Percentiles rank a stretch among this genome's conserved stretches.
Evolutionary conservation across 495 filamentous ascomycete species (phyloP).

Genomic region (Echria macrotheca): DNA sequence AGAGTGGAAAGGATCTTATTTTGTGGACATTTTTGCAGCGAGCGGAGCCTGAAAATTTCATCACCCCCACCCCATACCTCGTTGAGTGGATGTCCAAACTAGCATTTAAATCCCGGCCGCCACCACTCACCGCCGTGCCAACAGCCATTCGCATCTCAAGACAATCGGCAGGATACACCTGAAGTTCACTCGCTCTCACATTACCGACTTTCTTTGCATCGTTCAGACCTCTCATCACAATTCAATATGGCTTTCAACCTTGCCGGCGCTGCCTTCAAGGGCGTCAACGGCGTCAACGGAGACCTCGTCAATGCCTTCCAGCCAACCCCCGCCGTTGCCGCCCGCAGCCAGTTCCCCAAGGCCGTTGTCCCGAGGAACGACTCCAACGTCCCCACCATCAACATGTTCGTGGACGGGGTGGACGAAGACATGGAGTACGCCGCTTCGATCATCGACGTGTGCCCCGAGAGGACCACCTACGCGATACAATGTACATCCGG

Average conservation of each 20-base stretch:
- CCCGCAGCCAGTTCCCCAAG: background rate
- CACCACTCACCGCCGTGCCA: too few species aligned
- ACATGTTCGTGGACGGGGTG: background rate
- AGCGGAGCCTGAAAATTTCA: too few species aligned
- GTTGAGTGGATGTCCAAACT: too few species aligned
- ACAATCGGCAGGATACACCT: too few species aligned
- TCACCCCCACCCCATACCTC: too few species aligned
- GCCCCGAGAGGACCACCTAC: background rate
- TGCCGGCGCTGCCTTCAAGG: background rate
- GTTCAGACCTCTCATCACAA: background rate
- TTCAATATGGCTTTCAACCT: background rate
- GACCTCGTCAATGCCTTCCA: background rate
- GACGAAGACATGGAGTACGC: background rate
- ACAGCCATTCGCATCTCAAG: too few species aligned
- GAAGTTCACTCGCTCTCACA: too few species aligned
- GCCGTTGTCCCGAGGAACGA: background rate
- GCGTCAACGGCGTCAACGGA: background rate
- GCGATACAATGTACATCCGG: background rate
- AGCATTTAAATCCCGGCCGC: too few species aligned
- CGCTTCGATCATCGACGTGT: conserved; percentile 1
- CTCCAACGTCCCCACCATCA: background rate
- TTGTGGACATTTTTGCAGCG: too few species aligned
- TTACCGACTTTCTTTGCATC: background rate
- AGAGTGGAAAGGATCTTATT: too few species aligned
- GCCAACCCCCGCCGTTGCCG: background rate